Evolutionary conservation across 306 rosid species (phyloP).

Genomic region (Vigna mungo): DNA sequence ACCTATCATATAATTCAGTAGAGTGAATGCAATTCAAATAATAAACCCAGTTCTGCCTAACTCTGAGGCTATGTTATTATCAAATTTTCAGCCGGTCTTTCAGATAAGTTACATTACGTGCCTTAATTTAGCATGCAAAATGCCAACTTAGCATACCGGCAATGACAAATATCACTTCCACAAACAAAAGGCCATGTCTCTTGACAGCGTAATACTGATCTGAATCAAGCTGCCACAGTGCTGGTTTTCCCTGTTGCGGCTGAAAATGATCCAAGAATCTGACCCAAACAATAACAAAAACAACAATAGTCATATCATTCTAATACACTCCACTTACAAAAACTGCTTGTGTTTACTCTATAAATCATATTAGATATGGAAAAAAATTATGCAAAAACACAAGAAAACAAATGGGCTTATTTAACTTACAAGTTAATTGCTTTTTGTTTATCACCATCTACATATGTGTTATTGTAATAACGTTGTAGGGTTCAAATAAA

Average conservation of each 20-base stretch:
- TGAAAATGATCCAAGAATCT: slow-evolving; percentile 94
- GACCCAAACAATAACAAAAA: slow-evolving; percentile 46
- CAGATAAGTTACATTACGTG: slow-evolving; percentile 4
- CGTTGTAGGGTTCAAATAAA: slow-evolving; percentile 87
- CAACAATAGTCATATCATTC: slow-evolving; percentile 15
- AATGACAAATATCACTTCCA: slow-evolving; percentile 61
- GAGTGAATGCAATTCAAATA: neutral
- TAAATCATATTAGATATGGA: slow-evolving; percentile 1
- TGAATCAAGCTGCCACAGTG: slow-evolving; percentile 89
- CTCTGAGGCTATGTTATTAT: slow-evolving; percentile 8
- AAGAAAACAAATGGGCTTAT: slow-evolving; percentile 14
- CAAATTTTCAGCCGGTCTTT: slow-evolving; percentile 7
- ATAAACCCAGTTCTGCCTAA: neutral
- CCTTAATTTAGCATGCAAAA: slow-evolving; percentile 30
- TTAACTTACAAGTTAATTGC: slow-evolving; percentile 83
- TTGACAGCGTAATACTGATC: slow-evolving; percentile 74
- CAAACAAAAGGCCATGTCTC: slow-evolving; percentile 53
- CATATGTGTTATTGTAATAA: slow-evolving; percentile 81
- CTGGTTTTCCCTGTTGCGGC: slow-evolving; percentile 83
- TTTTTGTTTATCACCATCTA: slow-evolving; percentile 82
- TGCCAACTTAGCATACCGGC: slow-evolving; percentile 64
- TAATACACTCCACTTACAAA: slow-evolving; percentile 14
- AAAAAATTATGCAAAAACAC: slow-evolving; percentile 2
- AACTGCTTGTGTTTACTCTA: slow-evolving; percentile 8
- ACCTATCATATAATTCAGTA: neutral